phyloP scores from a whole-genome alignment of 1,284 basidiomycete species.

The Austropuccinia psidii region DNA sequence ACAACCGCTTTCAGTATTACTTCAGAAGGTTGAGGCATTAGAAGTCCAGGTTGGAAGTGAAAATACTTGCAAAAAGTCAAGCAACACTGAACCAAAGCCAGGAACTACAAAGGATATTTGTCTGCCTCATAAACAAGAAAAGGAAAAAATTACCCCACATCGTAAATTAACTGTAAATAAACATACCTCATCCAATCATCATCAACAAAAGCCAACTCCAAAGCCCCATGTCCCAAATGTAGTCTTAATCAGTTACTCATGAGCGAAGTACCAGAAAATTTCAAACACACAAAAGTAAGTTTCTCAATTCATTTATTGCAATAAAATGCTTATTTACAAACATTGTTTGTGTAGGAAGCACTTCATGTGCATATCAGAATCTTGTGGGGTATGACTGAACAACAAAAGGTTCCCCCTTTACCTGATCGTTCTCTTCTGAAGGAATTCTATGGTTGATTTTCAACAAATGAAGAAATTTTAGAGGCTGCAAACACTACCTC shows the following conservation, averaged over 20 bases:
- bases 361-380: neutral
- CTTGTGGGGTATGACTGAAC: neutral
- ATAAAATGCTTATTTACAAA: neutral
- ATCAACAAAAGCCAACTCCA: no score
- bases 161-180: no score
- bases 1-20: no score
- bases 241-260: neutral
- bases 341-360: neutral
- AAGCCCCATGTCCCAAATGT: neutral
- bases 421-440: neutral
- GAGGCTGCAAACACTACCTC: neutral
- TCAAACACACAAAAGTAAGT: neutral
- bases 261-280: neutral
- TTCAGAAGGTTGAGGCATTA: no score
- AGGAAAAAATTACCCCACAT: no score
- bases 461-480: neutral
- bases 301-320: neutral
- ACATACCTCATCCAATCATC: no score
- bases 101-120: no score
- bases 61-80: no score
- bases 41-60: no score
- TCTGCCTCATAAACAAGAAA: no score
- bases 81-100: no score
- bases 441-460: neutral
- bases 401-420: neutral